Evolutionary conservation across 345 rosid genomes (phyloP), one percentile per base, ranked within the genome.

Genomic region (Dovyalis caffra): DNA sequence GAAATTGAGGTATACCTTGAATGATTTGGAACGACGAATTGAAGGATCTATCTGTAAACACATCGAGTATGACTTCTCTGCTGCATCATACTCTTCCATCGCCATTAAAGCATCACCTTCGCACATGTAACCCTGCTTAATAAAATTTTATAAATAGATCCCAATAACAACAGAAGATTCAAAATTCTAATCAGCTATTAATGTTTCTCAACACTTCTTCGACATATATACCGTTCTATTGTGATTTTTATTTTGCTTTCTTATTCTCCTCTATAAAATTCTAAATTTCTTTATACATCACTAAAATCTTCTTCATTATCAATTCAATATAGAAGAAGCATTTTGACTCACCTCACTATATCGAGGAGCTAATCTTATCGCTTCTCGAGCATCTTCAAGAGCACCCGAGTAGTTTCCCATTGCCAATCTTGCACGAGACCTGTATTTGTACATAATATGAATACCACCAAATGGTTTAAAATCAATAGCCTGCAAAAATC

Each of bases 41-140:
- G 95, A 78, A 79, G 95, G 92, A 78, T 94, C 93, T 33, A 92
- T 83, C 60, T 84, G 83, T 66, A 90, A 68, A 85, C 91, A 86
- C 49, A 71, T 77, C 40, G 86, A 72, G 83, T 90, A 94, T 11
- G 90, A 87, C 78, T 83, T 86, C 81, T 90, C 88, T 2, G 97
- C 95, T 20, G 85, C 87, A 67, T 89, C 88, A 74, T 83, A 90
- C 66, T 86, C 83, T 74, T 81, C 86, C 86, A 87, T 85, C 5
- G 87, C 93, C 74, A 92, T 68, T 75, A 86, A 86, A 34, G 83
- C 84, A 88, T 94, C 97, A 74, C 97, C 98, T 85, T 92, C 88
- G 71, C 93, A 84, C n/a, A 92, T 65, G 58, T 92, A 83, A 53
- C 90, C 87, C 97, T 94, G 86, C 28, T 45, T 67, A 21, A 74